phyloP scores from a whole-genome alignment of 352 stramenopile genomes.

The Globisporangium ultimum region DNA sequence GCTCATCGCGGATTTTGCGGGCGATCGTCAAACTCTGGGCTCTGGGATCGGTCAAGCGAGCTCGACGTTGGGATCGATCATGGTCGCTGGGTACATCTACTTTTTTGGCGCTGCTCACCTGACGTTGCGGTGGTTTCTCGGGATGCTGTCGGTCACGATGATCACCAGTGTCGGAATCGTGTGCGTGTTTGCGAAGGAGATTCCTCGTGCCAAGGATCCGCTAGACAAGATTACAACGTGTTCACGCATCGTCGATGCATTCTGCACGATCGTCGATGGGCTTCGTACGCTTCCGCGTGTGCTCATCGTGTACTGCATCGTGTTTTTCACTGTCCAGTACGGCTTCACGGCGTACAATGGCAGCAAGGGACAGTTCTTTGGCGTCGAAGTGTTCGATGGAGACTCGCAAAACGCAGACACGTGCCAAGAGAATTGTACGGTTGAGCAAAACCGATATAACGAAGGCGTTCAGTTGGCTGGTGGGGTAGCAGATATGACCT shows the following conservation, averaged over 20 bases:
- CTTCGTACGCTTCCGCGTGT: slow-evolving; percentile 36
- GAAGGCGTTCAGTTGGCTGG: slow-evolving; percentile 37
- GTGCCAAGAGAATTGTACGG: slow-evolving; percentile 32
- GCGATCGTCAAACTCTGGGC: slow-evolving; percentile 60
- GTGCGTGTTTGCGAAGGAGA: slow-evolving; percentile 57
- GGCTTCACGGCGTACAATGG: slow-evolving; percentile 55
- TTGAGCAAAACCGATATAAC: slow-evolving; percentile 38
- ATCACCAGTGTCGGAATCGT: slow-evolving; percentile 44
- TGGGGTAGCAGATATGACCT: slow-evolving; percentile 38
- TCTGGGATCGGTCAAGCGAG: slow-evolving; percentile 59
- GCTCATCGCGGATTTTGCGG: slow-evolving; percentile 75
- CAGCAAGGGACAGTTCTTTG: slow-evolving; percentile 64
- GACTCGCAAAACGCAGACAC: slow-evolving; percentile 32
- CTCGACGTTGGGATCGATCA: slow-evolving; percentile 58
- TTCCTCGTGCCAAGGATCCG: slow-evolving; percentile 18
- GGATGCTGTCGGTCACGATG: slow-evolving; percentile 71
- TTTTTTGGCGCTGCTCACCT: slow-evolving; percentile 63
- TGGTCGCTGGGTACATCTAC: slow-evolving; percentile 72
- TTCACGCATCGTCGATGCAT: slow-evolving; percentile 28
- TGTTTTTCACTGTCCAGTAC: slow-evolving; percentile 51
- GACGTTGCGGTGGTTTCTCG: slow-evolving; percentile 62
- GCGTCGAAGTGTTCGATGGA: slow-evolving; percentile 42
- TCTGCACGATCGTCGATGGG: slow-evolving; percentile 41
- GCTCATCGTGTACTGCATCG: slow-evolving; percentile 39
- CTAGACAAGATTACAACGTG: slow-evolving; percentile 14